Conservation (phyloP, 306 rosid genomes). For the Phaseolus lunatus region DNA sequence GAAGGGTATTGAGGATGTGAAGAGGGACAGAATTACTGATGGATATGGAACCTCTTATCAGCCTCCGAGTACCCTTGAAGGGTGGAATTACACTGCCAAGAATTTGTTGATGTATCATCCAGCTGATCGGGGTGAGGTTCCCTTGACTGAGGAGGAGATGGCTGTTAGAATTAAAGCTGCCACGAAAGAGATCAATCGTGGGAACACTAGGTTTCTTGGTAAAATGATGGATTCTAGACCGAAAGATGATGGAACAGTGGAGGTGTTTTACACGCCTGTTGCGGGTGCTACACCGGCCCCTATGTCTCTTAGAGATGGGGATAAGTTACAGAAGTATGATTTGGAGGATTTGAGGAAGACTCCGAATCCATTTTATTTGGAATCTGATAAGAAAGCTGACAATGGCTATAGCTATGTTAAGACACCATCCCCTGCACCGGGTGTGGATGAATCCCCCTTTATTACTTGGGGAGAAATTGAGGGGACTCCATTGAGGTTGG, state of each 20-base stretch:
- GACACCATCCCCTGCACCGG: slow-evolving; percentile 97
- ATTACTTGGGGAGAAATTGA: slow-evolving; percentile 98
- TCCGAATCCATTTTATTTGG: slow-evolving; percentile 82
- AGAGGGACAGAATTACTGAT: slow-evolving; percentile 90
- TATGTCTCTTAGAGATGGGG: slow-evolving; percentile 67
- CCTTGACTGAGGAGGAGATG: slow-evolving; percentile 82
- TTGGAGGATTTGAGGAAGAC: slow-evolving; percentile 95
- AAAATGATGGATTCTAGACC: slow-evolving; percentile 83
- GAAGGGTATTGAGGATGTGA: slow-evolving; percentile 70
- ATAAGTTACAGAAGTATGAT: slow-evolving; percentile 88
- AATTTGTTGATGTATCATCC: slow-evolving; percentile 97
- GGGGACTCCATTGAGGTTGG: slow-evolving; percentile 94
- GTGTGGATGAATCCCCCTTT: slow-evolving; percentile 88
- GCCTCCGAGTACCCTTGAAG: slow-evolving; percentile 86
- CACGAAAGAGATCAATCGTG: slow-evolving; percentile 76
- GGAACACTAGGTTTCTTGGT: slow-evolving; percentile 82
- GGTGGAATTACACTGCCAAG: slow-evolving; percentile 85
- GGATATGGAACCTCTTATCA: slow-evolving; percentile 94
- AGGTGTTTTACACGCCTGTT: slow-evolving; percentile 80
- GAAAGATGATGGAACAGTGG: slow-evolving; percentile 71
- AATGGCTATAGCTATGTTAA: slow-evolving; percentile 86
- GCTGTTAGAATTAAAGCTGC: slow-evolving; percentile 71
- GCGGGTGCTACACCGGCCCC: slow-evolving; percentile 81
- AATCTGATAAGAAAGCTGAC: slow-evolving; percentile 77
- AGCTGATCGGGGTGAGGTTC: slow-evolving; percentile 85